Base-by-base conservation (phyloP, 2,329 filamentous ascomycete species). In the Byssoonygena ceratinophila region DNA sequence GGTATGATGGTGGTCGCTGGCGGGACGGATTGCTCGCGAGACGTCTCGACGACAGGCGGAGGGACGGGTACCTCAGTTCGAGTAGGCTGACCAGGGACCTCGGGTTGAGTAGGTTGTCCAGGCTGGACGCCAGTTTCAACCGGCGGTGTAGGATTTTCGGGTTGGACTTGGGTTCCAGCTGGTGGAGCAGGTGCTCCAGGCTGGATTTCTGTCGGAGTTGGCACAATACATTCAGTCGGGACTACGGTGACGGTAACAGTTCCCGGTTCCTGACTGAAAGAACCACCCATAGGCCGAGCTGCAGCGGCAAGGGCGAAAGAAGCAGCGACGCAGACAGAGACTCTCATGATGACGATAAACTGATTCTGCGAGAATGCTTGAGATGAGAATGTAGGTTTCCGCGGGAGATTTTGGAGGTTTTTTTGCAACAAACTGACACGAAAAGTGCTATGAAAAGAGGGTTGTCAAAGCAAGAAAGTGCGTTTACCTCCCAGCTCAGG, bases 161-260 rank as follows among this genome's bases (percentile, higher is more conserved):
- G 23, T 9, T 27, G 16, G 2, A 29, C 25, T 12, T 14, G 20
- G 20, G 39, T 16, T 29, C 29, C 22, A n/a, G 14, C 11, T 18
- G 40, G 40, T 14, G 31, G 12, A 1, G 25, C 11, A n/a, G 25
- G n/a, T 9, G 3, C 12, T 46, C 23, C 43, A 12, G n/a, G n/a
- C 43, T 31, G 31, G 4, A 27, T 16, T 43, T n/a, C 36, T 16
- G 37, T 31, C 29, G 27, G 46, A 41, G 16, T 23, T 25, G 29
- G 39, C 3, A 16, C 25, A 18, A 29, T 45, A 29, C 31, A 45
- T 37, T 45, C 40, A 12, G 40, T 18, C 1, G 40, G 40, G 11
- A 29, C 37, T 23, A 51, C 29, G n/a, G 40, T 51, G 49, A 51
- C 48, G 27, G 48, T 51, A 18, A 44, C 39, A 1, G 27, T 32